These are phyloP conservation scores for Cytidiella melzeri DNA, from an alignment of 768 basidiomycete species.

Conservation along the genomic window DNA sequence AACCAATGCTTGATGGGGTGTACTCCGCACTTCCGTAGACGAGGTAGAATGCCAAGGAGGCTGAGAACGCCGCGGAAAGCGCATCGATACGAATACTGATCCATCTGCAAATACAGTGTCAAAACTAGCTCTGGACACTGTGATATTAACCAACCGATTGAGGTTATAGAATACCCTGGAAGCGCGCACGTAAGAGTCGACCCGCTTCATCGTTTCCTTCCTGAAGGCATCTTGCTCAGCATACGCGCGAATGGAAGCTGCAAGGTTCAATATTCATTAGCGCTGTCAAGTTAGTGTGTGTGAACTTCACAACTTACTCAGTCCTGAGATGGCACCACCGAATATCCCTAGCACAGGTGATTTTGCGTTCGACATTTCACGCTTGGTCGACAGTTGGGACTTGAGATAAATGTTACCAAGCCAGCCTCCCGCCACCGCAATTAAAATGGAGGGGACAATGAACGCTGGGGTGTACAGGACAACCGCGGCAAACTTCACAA, in stretches of 20 bases:
- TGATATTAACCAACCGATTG: constrained; percentile 30
- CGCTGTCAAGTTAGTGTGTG: no score
- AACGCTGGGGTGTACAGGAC: constrained; percentile 37
- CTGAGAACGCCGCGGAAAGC: constrained; percentile 43
- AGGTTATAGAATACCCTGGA: constrained; percentile 44
- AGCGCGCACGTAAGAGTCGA: constrained; percentile 41
- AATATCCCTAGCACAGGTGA: constrained; percentile 48
- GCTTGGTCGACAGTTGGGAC: constrained; percentile 53
- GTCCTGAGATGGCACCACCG: constrained; percentile 47
- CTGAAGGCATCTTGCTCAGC: constrained; percentile 43
- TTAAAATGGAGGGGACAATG: constrained; percentile 31
- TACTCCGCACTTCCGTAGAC: constrained; percentile 40
- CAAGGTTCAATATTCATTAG: not conserved
- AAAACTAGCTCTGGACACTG: not conserved
- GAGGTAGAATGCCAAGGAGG: constrained; percentile 46
- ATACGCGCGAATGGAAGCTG: constrained; percentile 50
- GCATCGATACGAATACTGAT: constrained; percentile 46
- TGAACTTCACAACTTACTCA: constrained; percentile 29
- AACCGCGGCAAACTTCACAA: constrained; percentile 32
- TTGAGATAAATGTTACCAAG: constrained; percentile 54
- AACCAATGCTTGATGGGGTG: constrained; percentile 35
- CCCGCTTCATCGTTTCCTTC: constrained; percentile 35
- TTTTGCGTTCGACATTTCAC: constrained; percentile 47
- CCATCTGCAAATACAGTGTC: constrained; percentile 20
- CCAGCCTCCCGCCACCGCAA: constrained; percentile 36